phyloP scores from a whole-genome alignment of 2,329 filamentous ascomycete genomes.

The Penicillium sp. region DNA sequence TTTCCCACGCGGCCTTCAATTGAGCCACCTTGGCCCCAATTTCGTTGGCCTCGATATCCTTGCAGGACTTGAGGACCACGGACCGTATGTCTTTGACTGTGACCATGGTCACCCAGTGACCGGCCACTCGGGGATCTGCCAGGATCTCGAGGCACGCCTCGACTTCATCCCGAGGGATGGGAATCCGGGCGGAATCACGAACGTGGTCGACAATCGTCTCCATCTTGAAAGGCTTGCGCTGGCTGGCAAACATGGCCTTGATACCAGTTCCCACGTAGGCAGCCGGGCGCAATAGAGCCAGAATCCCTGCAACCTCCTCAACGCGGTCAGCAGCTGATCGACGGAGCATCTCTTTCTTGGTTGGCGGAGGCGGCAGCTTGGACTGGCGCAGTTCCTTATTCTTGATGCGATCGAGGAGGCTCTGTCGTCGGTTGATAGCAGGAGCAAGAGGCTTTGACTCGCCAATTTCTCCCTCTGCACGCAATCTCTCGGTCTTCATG shows the following conservation, averaged over 20 bases:
- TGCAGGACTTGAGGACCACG: slow-evolving; percentile 49
- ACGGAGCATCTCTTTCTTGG: slow-evolving; percentile 60
- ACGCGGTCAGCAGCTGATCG: slow-evolving; percentile 67
- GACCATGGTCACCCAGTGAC: slow-evolving; percentile 53
- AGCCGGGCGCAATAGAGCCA: slow-evolving; percentile 61
- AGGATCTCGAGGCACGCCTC: slow-evolving; percentile 51
- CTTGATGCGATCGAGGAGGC: slow-evolving; percentile 74
- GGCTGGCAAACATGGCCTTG: slow-evolving; percentile 37
- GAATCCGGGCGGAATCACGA: slow-evolving; percentile 62
- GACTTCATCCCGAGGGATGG: slow-evolving; percentile 53
- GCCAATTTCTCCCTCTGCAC: slow-evolving; percentile 21
- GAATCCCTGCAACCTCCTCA: slow-evolving; percentile 66
- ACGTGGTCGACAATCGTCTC: slow-evolving; percentile 64
- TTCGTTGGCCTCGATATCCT: slow-evolving; percentile 38
- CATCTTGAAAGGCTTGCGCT: slow-evolving; percentile 67
- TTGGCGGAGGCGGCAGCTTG: slow-evolving; percentile 48
- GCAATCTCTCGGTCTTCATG: slow-evolving; percentile 37
- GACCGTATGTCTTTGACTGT: slow-evolving; percentile 48
- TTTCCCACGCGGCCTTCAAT: slow-evolving; percentile 31
- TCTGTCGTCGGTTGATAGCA: slow-evolving; percentile 51
- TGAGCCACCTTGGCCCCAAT: slow-evolving; percentile 35
- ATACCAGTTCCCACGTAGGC: slow-evolving; percentile 35
- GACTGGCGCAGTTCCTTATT: slow-evolving; percentile 62
- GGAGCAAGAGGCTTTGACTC: slow-evolving; percentile 29
- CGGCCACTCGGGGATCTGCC: slow-evolving; percentile 49